Evolutionary conservation across 2,329 filamentous ascomycete species (phyloP).

Genomic region (Hymenoscyphus occultus): DNA sequence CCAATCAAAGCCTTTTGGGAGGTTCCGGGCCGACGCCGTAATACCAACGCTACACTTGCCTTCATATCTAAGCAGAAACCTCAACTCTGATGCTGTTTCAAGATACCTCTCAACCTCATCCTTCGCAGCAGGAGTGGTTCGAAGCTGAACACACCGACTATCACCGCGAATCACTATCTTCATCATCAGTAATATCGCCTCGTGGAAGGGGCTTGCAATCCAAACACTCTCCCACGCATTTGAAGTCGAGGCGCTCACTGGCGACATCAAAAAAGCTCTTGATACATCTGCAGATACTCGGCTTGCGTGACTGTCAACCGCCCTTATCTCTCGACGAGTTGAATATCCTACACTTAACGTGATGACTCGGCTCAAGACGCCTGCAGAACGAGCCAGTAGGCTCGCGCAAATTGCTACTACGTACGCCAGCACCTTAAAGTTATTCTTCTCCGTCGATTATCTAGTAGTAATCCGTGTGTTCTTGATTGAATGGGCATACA

Average conservation of each 20-base stretch:
- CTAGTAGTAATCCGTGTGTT: background rate
- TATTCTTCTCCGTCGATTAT: background rate
- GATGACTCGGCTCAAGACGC: background rate
- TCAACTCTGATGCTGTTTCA: background rate
- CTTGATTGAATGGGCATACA: background rate
- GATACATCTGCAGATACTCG: background rate
- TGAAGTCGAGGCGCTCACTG: background rate
- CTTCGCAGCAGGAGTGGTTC: background rate
- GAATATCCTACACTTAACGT: background rate
- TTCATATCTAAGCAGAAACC: background rate
- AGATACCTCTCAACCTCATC: background rate
- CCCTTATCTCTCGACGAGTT: background rate
- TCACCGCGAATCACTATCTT: too few species aligned
- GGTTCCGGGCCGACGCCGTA: background rate
- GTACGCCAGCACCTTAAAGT: background rate
- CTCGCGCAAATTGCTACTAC: background rate
- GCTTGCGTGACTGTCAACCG: background rate
- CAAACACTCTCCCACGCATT: background rate
- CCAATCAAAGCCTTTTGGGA: too few species aligned
- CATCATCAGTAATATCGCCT: background rate
- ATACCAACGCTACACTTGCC: background rate
- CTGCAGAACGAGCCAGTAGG: background rate
- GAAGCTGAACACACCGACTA: background rate
- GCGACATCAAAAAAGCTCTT: background rate
- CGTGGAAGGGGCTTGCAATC: background rate